Evolutionary conservation across 371 early-diverging fungal species (phyloP).

Genomic region (Circinella minor): DNA sequence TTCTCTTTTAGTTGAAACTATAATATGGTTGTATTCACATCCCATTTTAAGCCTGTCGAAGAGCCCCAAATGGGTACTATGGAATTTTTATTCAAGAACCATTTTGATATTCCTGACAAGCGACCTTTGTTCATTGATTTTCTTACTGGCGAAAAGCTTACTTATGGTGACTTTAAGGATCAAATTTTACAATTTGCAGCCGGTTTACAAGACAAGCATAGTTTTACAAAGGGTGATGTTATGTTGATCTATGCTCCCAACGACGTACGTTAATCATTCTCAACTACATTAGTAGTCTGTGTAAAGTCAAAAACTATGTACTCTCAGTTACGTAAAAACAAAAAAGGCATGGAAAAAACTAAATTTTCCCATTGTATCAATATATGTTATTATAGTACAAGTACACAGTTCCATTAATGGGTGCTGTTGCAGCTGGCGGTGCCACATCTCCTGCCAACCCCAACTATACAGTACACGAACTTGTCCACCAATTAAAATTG

Average conservation of each 20-base stretch:
- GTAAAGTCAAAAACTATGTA: too few species aligned
- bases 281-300: not conserved
- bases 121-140: constrained; percentile 64
- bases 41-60: constrained; percentile 13
- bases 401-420: constrained; percentile 42
- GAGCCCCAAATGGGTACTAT: constrained; percentile 21
- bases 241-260: constrained; percentile 75
- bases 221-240: constrained; percentile 69
- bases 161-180: constrained; percentile 66
- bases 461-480: constrained; percentile 74
- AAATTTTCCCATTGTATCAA: not conserved
- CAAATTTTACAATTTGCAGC: constrained; percentile 68
- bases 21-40: constrained; percentile 22
- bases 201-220: constrained; percentile 62
- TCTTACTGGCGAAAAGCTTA: constrained; percentile 52
- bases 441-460: constrained; percentile 78
- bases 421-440: constrained; percentile 59
- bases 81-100: constrained; percentile 26
- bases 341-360: not conserved
- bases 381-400: constrained; percentile 33
- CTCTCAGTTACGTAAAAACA: not conserved
- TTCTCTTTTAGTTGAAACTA: not conserved
- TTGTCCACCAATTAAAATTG: constrained; percentile 74
- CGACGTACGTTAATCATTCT: constrained; percentile 44
- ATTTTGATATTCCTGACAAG: constrained; percentile 24